Conservation (phyloP, 2,329 filamentous ascomycete genomes). For the Hymenoscyphus fraxineus region DNA sequence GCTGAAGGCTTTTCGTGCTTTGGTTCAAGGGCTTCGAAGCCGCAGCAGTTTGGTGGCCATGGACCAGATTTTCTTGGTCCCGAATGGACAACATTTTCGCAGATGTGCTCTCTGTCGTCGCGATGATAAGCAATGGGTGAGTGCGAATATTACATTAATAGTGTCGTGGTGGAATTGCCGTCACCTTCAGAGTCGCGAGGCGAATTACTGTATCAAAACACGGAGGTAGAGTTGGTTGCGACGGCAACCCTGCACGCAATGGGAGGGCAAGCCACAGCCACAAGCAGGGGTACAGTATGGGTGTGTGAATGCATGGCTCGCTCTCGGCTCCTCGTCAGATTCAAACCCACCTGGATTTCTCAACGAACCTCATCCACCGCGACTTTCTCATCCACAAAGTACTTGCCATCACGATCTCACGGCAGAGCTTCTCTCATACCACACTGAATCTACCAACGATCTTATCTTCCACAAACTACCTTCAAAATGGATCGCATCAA, state of each 20-base stretch:
- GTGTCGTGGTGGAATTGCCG: background rate
- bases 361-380: conserved; percentile 5
- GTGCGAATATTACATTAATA: conserved; percentile 12
- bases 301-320: conserved; percentile 1
- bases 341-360: conserved; percentile 9
- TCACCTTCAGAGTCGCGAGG: background rate
- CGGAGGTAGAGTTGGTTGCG: background rate
- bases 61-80: conserved; percentile 85
- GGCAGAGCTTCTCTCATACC: background rate
- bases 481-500: conserved; percentile 80
- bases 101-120: conserved; percentile 15
- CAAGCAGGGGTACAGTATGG: background rate
- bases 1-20: conserved; percentile 53
- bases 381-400: conserved; percentile 5
- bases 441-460: conserved; percentile 12
- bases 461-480: conserved; percentile 12
- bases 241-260: conserved; percentile 7
- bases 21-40: conserved; percentile 71
- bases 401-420: conserved; percentile 9
- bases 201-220: background rate
- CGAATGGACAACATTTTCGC: conserved; percentile 68
- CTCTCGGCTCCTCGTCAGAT: conserved; percentile 16
- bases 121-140: conserved; percentile 10
- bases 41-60: conserved; percentile 67
- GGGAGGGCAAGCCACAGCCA: background rate